Evolutionary conservation across 192 early-diverging fungal species (phyloP).

Genomic region (Glomus cerebriforme): DNA sequence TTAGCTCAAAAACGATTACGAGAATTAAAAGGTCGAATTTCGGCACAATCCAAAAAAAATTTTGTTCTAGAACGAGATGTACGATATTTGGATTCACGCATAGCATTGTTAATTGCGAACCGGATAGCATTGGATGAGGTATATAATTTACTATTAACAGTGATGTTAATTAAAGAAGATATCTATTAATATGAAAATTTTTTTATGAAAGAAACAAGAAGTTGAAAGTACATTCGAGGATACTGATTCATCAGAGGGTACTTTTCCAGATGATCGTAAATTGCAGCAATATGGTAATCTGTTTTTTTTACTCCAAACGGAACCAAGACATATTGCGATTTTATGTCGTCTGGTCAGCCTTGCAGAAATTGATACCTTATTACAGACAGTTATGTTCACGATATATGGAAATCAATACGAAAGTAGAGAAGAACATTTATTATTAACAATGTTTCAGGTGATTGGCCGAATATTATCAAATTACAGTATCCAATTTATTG

Average conservation of each 20-base stretch:
- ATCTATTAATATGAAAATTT: constrained; percentile 14
- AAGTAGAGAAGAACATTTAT: constrained; percentile 90
- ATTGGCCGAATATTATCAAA: background rate
- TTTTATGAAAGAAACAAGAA: constrained; percentile 65
- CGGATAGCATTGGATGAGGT: constrained; percentile 91
- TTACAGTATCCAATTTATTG: background rate
- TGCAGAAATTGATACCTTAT: constrained; percentile 88
- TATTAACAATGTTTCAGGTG: constrained; percentile 96
- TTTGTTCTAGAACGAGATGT: constrained; percentile 93
- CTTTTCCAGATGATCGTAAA: constrained; percentile 79
- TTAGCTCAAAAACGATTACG: constrained; percentile 80
- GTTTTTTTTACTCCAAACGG: constrained; percentile 88
- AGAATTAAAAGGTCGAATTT: constrained; percentile 86
- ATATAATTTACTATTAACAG: constrained; percentile 13
- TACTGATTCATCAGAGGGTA: constrained; percentile 46
- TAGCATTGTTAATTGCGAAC: constrained; percentile 91
- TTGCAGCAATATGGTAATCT: constrained; percentile 89
- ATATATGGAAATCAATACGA: constrained; percentile 97
- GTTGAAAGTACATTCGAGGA: constrained; percentile 73
- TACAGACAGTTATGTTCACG: constrained; percentile 97
- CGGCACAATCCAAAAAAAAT: constrained; percentile 93
- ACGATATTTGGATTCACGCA: constrained; percentile 87
- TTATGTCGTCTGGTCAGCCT: constrained; percentile 82
- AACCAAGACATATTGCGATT: constrained; percentile 88
- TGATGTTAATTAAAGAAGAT: background rate